Evolutionary conservation across 805 yeast species (phyloP), one percentile per base, ranked within the genome.

Genomic region (Metschnikowia borealis): DNA sequence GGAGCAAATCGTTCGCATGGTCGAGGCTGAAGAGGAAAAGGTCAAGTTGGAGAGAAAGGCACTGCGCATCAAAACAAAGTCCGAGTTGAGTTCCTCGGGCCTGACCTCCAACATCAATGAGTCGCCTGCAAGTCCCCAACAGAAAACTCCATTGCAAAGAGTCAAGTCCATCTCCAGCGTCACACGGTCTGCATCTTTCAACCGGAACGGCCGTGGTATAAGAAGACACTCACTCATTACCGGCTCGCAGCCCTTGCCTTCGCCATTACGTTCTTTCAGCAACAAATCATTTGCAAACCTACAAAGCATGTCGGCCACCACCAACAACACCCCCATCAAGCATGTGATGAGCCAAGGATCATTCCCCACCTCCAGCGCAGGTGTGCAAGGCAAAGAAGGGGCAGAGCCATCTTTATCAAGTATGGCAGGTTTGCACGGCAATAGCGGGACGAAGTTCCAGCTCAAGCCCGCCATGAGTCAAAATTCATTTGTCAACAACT

Each of bases 231-330:
- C 95, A 0, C 69, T 90, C 21, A 85, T 90, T 44, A 87, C 95
- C 0, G 96, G 96, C 0, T 89, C 96, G 0, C 96, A 90, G 66
- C 97, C 97, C 2, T 71, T 90, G 50, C 96, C 97, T 3, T 86
- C 96, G 0, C 96, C 97, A 1, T 72, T 89, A 44, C 74, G 91
- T 47, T 79, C 92, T 1, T 73, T 72, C 53, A 72, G 70, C 55
- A 44, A 44, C 33, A 71, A 70, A 53, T 64, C 74, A 18, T 71
- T 70, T 53, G 64, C 70, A 26, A 70, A 62, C 49, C 67, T 65
- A n/a, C 68, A 64, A 46, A 68, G 18, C 59, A 68, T 48, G 26
- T 66, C 77, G 8, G 61, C 56, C 36, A 66, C 76, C n/a, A 69
- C 73, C 14, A 64, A 69, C 45, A 70, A 71, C 55, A 73, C 79